Evolutionary conservation across 441 rosid species (phyloP), one percentile per base, ranked within the genome.

Genomic region (Pelargonium myrrhifolium): DNA sequence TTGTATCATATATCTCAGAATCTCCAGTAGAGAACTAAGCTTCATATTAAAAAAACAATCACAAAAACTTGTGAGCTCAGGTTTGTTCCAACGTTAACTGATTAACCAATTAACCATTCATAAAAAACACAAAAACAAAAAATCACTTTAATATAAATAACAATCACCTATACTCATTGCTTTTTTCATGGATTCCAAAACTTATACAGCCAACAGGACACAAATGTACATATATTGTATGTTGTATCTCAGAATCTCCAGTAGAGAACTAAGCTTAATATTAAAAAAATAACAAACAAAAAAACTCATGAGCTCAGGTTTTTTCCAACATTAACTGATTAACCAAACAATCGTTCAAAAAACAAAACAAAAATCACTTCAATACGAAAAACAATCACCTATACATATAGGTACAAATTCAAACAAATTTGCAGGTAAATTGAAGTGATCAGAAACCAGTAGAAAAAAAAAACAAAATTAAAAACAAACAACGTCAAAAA

Each of bases 401-500:
- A 10, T 55, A 22, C 60, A 18, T 20, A 55, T 20, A 55, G 24
- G 20, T 9, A 55, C 26, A 55, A 1, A 55, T 18, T 21, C 62
- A 58, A 15, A 58, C 35, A 58, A 10, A 3, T 58, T 58, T 58
- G 15, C 62, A 58, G 8, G 17, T 22, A 58, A 58, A 22, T 22
- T 58, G n/a, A 58, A 58, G 62, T 58, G 62, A 58, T 58, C 15
- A 58, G 26, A 58, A 58, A 24, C 1, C 31, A 58, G 12, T 21
- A 58, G 26, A 8, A 1, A 22, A 58, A 28, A 55, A 55, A 17
- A 18, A 6, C 2, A 58, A 18, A 55, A 58, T 2, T 4, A 22
- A 58, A 58, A 56, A 6, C 0, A 56, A 18, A 14, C 15, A 51
- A n/a, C 15, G n/a, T 5, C 55, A 5, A 17, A 9, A 56, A 15